Base-by-base conservation (phyloP, 2,329 filamentous ascomycete genomes). In the Colletotrichum sp. region DNA sequence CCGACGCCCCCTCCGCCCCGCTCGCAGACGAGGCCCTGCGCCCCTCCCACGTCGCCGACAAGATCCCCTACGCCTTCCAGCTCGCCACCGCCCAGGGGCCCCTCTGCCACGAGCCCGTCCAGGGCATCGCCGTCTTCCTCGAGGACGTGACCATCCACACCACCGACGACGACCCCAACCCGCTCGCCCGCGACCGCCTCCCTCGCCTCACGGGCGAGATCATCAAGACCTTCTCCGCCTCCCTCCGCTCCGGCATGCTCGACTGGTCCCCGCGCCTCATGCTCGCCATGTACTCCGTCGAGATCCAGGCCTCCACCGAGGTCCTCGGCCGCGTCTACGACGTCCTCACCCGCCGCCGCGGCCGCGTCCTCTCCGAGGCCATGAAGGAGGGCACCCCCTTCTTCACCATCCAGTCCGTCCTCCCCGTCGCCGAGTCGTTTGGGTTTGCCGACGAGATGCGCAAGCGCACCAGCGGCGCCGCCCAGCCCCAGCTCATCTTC, bases 191-290 rank as follows among this genome's bases (percentile, higher is more conserved):
- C 16, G 93, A 95, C 79, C 92, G 91, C 69, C 88, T 96, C 18
- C 94, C 95, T 80, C 94, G 96, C 4, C 88, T 99, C 1, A 99
- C 96, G 0, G 96, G 97, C 78, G 97, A 99, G 86, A 92, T 98
- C 60, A 98, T 99, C 87, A 96, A 96, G 84, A 94, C 95, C 1
- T 93, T 96, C 21, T 95, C 96, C 79, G 93, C 95, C 62, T 91
- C 93, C n/a, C 95, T 99, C 77, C 92, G 93, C 67, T 89, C 93
- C 78, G 96, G 93, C 26, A 98, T 99, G 88, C 88, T 98, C 21
- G 97, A 99, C 88, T 99, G 97, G 97, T 96, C 94, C 52, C 95
- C 97, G 0, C 93, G 97, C n/a, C 91, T 99, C 79, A 92, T 99
- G 87, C 92, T 99, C 60, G 97, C 97, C 68, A 99, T 99, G 95